Percentiles rank a stretch among this genome's conserved stretches.
phyloP scores from a whole-genome alignment of 1,284 basidiomycete genomes.

The Austroboletus rostrupii region DNA sequence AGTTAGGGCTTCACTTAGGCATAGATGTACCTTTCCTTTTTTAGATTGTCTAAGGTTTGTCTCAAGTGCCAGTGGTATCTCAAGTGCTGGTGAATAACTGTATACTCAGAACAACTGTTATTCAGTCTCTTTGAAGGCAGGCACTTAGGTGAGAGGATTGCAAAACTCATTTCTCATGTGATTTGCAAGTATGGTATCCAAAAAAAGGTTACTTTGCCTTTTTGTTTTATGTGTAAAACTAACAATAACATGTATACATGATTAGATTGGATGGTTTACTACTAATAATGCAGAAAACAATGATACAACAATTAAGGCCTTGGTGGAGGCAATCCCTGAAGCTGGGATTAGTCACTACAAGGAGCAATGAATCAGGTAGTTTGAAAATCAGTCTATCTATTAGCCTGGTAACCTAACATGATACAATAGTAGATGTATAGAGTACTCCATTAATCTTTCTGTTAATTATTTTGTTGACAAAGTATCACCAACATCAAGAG shows the following conservation, averaged over 20 bases:
- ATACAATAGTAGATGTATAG: background rate
- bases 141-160: background rate
- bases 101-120: too few relatives aligned
- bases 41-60: too few relatives aligned
- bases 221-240: background rate
- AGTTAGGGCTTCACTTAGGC: too few relatives aligned
- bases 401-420: background rate
- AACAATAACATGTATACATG: too few relatives aligned
- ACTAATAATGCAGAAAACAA: background rate
- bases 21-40: too few relatives aligned
- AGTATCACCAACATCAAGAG: background rate
- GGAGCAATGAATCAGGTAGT: background rate
- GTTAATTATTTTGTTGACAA: background rate
- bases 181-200: background rate
- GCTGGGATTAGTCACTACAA: background rate
- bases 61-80: too few relatives aligned
- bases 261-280: background rate
- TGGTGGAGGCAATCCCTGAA: background rate
- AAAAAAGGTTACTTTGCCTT: background rate
- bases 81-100: too few relatives aligned
- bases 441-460: background rate
- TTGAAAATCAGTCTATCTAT: background rate
- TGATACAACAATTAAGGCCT: background rate
- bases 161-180: background rate
- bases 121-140: background rate